These are phyloP conservation scores for Exobasidium cylindrosporum DNA, from an alignment of 1,284 basidiomycete species.

Conservation along the genomic window DNA sequence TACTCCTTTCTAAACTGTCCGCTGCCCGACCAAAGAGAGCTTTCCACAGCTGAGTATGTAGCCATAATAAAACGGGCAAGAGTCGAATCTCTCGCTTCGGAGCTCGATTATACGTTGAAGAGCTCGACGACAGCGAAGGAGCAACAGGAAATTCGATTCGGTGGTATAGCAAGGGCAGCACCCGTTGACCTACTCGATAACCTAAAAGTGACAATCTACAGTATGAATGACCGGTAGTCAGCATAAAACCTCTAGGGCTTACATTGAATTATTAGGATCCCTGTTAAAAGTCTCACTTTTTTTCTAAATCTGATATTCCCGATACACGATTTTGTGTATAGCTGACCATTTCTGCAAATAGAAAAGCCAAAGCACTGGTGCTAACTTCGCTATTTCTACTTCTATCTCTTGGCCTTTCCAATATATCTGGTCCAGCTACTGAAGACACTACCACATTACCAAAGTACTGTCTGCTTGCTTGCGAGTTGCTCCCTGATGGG, in stretches of 20 bases:
- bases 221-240: not conserved
- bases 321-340: conserved; percentile 92
- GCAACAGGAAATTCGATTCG: conserved; percentile 34
- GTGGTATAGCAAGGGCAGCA: conserved; percentile 34
- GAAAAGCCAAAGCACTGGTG: conserved; percentile 33
- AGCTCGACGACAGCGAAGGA: conserved; percentile 12
- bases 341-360: conserved; percentile 47
- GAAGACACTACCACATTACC: not conserved
- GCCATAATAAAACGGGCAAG: conserved; percentile 45
- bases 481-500: not conserved
- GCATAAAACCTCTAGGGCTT: too few relatives aligned
- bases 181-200: conserved; percentile 37
- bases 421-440: conserved; percentile 29
- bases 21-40: conserved; percentile 89
- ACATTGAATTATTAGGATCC: not conserved
- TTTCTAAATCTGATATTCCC: conserved; percentile 88
- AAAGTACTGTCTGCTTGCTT: not conserved
- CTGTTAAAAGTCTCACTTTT: conserved; percentile 26
- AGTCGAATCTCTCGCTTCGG: conserved; percentile 50
- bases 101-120: conserved; percentile 24
- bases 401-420: conserved; percentile 47
- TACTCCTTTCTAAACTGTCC: conserved; percentile 90
- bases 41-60: conserved; percentile 73
- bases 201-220: conserved; percentile 34
- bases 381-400: conserved; percentile 29